Evolutionary conservation across 2,329 filamentous ascomycete species (phyloP).

Genomic region (Aspergillus pseudoglaucus): DNA sequence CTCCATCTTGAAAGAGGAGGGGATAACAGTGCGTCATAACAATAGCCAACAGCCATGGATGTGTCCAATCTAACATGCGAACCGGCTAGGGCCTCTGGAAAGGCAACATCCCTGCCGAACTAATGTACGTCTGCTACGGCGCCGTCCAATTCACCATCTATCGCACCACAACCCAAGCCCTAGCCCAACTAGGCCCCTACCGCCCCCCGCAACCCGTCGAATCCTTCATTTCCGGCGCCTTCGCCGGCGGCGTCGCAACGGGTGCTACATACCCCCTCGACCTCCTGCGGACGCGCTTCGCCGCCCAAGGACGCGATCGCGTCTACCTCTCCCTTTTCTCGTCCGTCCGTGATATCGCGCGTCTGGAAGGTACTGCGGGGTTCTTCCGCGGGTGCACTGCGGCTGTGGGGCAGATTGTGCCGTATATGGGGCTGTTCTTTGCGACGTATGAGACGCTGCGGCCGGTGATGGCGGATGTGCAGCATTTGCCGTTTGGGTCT

Average conservation of each 20-base stretch:
- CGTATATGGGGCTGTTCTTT: conserved; percentile 97
- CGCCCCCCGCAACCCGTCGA: conserved; percentile 61
- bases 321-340: conserved; percentile 68
- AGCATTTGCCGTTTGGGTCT: conserved; percentile 61
- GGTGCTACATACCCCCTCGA: conserved; percentile 86
- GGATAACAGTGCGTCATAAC: conserved; percentile 53
- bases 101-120: conserved; percentile 91
- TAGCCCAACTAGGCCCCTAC: conserved; percentile 49
- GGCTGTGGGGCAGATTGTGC: conserved; percentile 78
- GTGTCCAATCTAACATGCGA: not conserved
- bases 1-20: conserved; percentile 73
- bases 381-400: conserved; percentile 86
- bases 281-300: conserved; percentile 86
- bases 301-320: conserved; percentile 76
- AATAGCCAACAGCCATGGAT: not conserved
- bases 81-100: conserved; percentile 69
- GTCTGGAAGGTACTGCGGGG: conserved; percentile 66
- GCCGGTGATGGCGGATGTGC: conserved; percentile 42
- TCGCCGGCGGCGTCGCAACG: conserved; percentile 76
- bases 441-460: conserved; percentile 74
- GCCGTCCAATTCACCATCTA: conserved; percentile 87
- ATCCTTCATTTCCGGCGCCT: conserved; percentile 76
- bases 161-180: conserved; percentile 62
- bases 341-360: conserved; percentile 66
- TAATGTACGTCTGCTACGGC: conserved; percentile 88